Evolutionary conservation across 371 early-diverging fungal genomes (phyloP), one percentile per base, ranked within the genome.

Genomic region (Syncephalastrum monosporum): DNA sequence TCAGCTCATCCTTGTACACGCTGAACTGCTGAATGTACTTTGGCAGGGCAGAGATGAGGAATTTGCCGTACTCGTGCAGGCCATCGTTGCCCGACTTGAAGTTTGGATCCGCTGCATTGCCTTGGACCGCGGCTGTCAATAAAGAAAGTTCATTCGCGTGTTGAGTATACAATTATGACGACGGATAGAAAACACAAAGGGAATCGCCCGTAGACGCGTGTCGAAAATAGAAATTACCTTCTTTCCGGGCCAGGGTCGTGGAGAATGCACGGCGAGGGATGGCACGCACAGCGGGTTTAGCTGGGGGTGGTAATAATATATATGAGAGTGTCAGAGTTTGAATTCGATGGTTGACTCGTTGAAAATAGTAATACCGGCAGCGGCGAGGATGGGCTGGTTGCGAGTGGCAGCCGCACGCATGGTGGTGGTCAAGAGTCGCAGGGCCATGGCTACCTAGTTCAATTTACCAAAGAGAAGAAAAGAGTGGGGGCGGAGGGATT

Each of bases 1-100:
- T 92, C 57, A 98, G 82, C 71, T 98, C 98, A 67, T 98, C 95
- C 81, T 97, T 97, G 87, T 95, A 97, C 54, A 98, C 92, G 53
- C 87, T 90, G 77, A 91, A 91, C 79, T 96, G 98, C 74, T 98
- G 98, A 58, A 98, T 89, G 69, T 82, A 95, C 74, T 96, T 97
- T 42, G 98, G 98, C 69, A 98, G 76, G 49, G 87, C 82, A 52
- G 86, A 83, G 57, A 88, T 84, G 55, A 98, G 71, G 75, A 92
- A 97, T 71, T 92, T 82, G 60, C 97, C 97, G 68, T 86, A 96
- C 71, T 90, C 89, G 67, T 95, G 91, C 55, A 89, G 74, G 8
- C 56, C 58, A 53, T 77, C 77, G 72, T 82, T 79, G 64, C 80
- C 80, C 27, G 73, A 72, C 69, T 76, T 76, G 65, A 59, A 73